Conservation (phyloP, 257 asterid species). For the Paraleonurus japonicus region DNA sequence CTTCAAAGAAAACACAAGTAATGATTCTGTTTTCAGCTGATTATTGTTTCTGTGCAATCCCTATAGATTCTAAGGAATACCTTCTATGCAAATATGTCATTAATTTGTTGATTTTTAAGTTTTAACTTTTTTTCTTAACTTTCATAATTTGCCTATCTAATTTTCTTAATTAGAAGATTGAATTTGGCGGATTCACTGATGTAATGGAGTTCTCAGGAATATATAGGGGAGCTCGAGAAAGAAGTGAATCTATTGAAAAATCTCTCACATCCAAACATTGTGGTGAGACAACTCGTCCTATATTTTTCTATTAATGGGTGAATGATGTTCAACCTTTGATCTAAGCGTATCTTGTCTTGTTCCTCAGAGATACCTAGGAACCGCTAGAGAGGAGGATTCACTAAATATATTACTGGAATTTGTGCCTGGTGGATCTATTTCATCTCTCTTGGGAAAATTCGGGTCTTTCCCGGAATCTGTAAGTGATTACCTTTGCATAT, state of each 20-base stretch:
- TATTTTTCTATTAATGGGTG: slow-evolving; percentile 2
- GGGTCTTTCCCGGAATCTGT: slow-evolving; percentile 98
- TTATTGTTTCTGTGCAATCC: slow-evolving; percentile 3
- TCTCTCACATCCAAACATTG: slow-evolving; percentile 94
- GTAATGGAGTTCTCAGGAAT: slow-evolving; percentile 57
- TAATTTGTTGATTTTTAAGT: not conserved
- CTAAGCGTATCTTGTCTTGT: slow-evolving; percentile 22
- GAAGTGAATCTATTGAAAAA: slow-evolving; percentile 92
- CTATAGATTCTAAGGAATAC: not conserved
- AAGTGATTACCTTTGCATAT: slow-evolving; percentile 37
- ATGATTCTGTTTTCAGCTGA: slow-evolving; percentile 26
- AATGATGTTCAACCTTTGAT: slow-evolving; percentile 17
- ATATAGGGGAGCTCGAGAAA: slow-evolving; percentile 91
- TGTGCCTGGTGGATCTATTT: slow-evolving; percentile 97
- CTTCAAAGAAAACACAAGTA: slow-evolving; percentile 82
- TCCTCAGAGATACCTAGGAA: slow-evolving; percentile 90
- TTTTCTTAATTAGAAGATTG: slow-evolving; percentile 13
- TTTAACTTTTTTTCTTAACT: not conserved
- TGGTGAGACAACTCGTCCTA: slow-evolving; percentile 53
- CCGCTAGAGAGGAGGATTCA: slow-evolving; percentile 89
- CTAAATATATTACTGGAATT: slow-evolving; percentile 89
- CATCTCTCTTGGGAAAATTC: slow-evolving; percentile 93
- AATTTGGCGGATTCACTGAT: slow-evolving; percentile 22
- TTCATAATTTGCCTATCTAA: not conserved
- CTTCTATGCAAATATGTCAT: slow-evolving; percentile 3